Percentiles rank a stretch among this genome's conserved stretches.
phyloP scores from a whole-genome alignment of 1,284 basidiomycete species.

The Ustilago nuda region DNA sequence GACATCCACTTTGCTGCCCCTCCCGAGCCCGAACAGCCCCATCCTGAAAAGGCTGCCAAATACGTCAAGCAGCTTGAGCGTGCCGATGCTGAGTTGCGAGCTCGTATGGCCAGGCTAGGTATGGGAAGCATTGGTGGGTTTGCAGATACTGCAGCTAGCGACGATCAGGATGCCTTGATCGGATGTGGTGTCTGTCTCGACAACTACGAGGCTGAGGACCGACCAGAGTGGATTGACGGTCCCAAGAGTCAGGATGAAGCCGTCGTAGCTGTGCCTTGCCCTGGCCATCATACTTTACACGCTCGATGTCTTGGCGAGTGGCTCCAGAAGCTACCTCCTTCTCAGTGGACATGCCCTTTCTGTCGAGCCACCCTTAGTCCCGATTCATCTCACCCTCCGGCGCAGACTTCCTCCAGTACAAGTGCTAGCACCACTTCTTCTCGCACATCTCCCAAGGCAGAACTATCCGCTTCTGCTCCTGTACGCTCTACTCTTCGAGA shows the following conservation, averaged over 20 bases:
- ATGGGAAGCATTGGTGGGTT: constrained; percentile 60
- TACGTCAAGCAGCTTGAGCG: constrained; percentile 61
- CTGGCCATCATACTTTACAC: constrained; percentile 64
- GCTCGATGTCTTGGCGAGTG: constrained; percentile 59
- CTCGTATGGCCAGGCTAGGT: constrained; percentile 61
- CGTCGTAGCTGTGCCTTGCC: constrained; percentile 64
- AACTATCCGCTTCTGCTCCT: not conserved
- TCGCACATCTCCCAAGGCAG: constrained; percentile 8
- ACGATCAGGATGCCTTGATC: constrained; percentile 30
- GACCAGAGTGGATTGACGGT: constrained; percentile 60
- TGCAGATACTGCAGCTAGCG: constrained; percentile 9
- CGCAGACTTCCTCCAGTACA: not conserved
- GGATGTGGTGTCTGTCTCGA: constrained; percentile 66
- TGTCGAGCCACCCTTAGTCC: constrained; percentile 54
- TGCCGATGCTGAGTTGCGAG: constrained; percentile 64
- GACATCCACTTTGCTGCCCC: constrained; percentile 47
- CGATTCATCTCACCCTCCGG: not conserved
- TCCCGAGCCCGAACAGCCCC: constrained; percentile 43
- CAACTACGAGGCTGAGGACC: constrained; percentile 58
- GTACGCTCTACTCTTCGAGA: constrained; percentile 50
- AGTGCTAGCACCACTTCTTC: not conserved
- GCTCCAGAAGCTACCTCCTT: constrained; percentile 58
- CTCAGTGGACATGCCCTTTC: constrained; percentile 66
- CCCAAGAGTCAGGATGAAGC: constrained; percentile 53
- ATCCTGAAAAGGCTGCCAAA: constrained; percentile 43